phyloP scores from a whole-genome alignment of 768 basidiomycete species.

The Thelephora ganbajun region DNA sequence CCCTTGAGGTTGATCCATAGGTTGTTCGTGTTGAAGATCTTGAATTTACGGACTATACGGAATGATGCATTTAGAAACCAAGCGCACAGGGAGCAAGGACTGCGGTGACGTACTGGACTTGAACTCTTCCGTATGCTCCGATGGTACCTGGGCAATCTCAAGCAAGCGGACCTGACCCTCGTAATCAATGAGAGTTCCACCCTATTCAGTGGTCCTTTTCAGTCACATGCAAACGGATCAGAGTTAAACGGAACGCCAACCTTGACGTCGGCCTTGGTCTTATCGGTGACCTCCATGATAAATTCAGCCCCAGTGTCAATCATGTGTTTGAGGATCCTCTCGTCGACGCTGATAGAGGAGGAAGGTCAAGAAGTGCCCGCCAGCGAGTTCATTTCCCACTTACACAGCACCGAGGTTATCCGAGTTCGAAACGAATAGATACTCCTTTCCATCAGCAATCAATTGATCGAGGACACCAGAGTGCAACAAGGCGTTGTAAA shows the following conservation, averaged over 20 bases:
- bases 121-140: constrained; percentile 90
- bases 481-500: constrained; percentile 86
- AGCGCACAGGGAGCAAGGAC: background rate
- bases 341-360: constrained; percentile 9
- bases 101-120: constrained; percentile 41
- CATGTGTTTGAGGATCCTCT: constrained; percentile 76
- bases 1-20: constrained; percentile 70
- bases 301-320: constrained; percentile 71
- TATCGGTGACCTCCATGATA: constrained; percentile 93
- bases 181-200: constrained; percentile 84
- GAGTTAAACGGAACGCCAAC: constrained; percentile 10
- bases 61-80: constrained; percentile 1
- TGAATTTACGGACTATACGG: constrained; percentile 66
- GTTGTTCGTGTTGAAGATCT: constrained; percentile 86
- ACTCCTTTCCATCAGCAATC: constrained; percentile 86
- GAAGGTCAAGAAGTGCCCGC: background rate
- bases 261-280: constrained; percentile 80
- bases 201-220: constrained; percentile 21
- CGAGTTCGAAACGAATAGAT: constrained; percentile 94
- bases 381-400: constrained; percentile 14
- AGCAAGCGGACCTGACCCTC: constrained; percentile 79
- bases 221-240: background rate
- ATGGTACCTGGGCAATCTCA: constrained; percentile 90
- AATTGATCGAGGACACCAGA: constrained; percentile 87
- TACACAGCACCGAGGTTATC: constrained; percentile 91